Conservation (phyloP, 106 monocot species). For the Dendrobium nobile region DNA sequence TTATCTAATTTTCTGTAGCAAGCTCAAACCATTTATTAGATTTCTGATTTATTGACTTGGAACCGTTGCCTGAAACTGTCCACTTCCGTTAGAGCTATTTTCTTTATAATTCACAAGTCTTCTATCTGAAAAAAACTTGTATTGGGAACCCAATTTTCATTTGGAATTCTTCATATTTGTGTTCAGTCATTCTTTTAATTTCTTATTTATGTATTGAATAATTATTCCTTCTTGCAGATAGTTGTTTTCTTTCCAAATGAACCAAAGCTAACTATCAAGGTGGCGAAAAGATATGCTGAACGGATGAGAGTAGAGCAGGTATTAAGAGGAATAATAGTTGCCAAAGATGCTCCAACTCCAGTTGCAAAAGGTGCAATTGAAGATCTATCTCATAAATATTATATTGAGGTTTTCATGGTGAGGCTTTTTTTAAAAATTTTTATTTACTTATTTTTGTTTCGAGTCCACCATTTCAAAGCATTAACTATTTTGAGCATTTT, state of each 20-base stretch:
- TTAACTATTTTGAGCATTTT: neutral
- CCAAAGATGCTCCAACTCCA: constrained; percentile 68
- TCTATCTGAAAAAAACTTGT: neutral
- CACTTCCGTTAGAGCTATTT: neutral
- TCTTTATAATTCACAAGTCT: neutral
- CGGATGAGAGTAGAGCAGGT: constrained; percentile 70
- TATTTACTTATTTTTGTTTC: neutral
- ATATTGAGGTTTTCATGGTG: constrained; percentile 78
- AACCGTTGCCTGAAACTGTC: neutral
- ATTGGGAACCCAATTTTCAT: too few relatives aligned
- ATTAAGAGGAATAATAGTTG: constrained; percentile 56
- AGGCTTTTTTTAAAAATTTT: neutral
- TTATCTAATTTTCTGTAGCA: neutral
- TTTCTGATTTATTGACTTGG: constrained; percentile 1
- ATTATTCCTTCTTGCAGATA: constrained; percentile 32
- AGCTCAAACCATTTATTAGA: neutral
- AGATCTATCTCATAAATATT: constrained; percentile 46
- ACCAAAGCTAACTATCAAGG: constrained; percentile 57
- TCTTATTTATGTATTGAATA: neutral
- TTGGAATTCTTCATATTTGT: neutral
- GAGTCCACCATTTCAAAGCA: neutral
- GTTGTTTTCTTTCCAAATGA: constrained; percentile 87
- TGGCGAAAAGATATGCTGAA: constrained; percentile 54
- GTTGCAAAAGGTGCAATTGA: constrained; percentile 60
- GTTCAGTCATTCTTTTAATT: neutral